Conservation (phyloP, 2,329 filamentous ascomycete species). For the Fusarium graminum region DNA sequence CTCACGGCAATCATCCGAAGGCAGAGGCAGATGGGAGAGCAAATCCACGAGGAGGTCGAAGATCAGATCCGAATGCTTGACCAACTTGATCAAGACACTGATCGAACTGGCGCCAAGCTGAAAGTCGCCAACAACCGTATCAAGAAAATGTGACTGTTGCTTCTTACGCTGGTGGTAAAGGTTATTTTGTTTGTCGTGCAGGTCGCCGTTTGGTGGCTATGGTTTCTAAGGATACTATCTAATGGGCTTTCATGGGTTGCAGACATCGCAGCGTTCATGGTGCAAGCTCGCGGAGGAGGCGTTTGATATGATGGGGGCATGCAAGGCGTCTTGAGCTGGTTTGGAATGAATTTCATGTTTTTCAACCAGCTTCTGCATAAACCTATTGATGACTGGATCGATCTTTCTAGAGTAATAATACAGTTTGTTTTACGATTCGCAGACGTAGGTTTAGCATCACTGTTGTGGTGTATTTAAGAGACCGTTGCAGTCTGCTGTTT, state of each 20-base stretch:
- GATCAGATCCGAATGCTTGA: constrained; percentile 79
- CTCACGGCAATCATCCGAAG: constrained; percentile 76
- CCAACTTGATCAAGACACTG: constrained; percentile 74
- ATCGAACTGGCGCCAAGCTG: constrained; percentile 76
- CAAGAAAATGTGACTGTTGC: constrained; percentile 69
- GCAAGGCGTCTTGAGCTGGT: constrained; percentile 38
- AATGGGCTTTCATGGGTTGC: constrained; percentile 49
- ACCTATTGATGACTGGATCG: constrained; percentile 2
- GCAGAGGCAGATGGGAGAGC: constrained; percentile 82
- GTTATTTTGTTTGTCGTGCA: constrained; percentile 49
- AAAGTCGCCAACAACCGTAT: constrained; percentile 79
- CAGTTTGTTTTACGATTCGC: neutral
- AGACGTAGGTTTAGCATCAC: constrained; percentile 18
- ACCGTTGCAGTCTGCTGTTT: neutral
- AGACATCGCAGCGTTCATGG: constrained; percentile 46
- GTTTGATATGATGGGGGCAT: constrained; percentile 26
- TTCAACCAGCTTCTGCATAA: constrained; percentile 12
- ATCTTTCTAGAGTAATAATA: constrained; percentile 16
- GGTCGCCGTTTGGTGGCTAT: constrained; percentile 51
- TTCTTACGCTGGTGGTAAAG: constrained; percentile 45
- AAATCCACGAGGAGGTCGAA: constrained; percentile 80
- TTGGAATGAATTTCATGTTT: constrained; percentile 22
- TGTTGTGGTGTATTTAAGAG: constrained; percentile 23
- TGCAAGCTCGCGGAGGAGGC: constrained; percentile 34
- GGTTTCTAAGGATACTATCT: constrained; percentile 44